Evolutionary conservation across 441 rosid species (phyloP), one percentile per base, ranked within the genome.

Genomic region (Kokia cookei): DNA sequence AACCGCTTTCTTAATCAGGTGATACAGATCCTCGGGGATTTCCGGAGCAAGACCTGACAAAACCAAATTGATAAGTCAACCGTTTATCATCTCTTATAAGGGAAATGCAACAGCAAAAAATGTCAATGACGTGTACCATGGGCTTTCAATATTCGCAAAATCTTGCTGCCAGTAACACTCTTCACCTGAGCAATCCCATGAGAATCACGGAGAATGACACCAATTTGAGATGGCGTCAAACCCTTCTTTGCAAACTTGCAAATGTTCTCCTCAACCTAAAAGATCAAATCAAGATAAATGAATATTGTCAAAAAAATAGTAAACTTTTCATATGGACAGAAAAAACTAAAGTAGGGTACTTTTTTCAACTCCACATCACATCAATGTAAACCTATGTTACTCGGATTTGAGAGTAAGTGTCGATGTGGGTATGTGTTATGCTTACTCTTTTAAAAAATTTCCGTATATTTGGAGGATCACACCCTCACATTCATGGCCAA

Each of bases 211-310:
- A 91, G 92, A 75, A 91, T 91, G 60, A 91, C 94, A 80, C 96
- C 96, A 53, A 91, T 91, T 68, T 89, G 92, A 2, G 96, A 91
- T 32, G 96, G 96, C 1, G 91, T 89, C 81, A 91, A 53, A 63
- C 96, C 96, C 76, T 91, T 91, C 84, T 91, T 91, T 0, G 96
- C 96, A 69, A 85, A 87, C 86, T 89, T 91, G 88, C 91, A 88
- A 43, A 91, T 91, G 73, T 87, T 85, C 12, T 91, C 96, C 42
- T 91, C 90, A 13, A 91, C 93, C 96, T 91, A 58, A 66, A 73
- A 54, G 8, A 45, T 59, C 5, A 60, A 19, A 47, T 27, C 24
- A 72, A 7, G 19, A 24, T 45, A 2, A 26, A 5, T 6, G 14
- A 71, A 15, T 8, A 29, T 50, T 2, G 2, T 12, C 6, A 32